Percentiles rank a stretch among this genome's conserved stretches.
phyloP scores from a whole-genome alignment of 495 filamentous ascomycete species.

The Halenospora varia region DNA sequence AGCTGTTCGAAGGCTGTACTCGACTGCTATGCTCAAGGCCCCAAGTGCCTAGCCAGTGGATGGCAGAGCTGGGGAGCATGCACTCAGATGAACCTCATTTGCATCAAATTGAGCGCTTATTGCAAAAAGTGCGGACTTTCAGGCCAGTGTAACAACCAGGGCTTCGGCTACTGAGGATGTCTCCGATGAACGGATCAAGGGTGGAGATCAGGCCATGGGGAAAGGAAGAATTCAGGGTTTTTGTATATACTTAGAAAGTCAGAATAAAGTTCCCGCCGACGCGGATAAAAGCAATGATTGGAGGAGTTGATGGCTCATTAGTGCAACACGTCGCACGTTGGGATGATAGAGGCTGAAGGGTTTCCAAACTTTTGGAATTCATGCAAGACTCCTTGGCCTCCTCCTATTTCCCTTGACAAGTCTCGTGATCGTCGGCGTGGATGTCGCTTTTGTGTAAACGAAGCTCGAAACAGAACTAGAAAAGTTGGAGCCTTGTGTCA shows the following conservation, averaged over 20 bases:
- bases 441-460: background rate
- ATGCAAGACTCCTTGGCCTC: slow-evolving; percentile 1
- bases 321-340: slow-evolving; percentile 9
- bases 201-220: background rate
- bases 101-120: background rate
- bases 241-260: background rate
- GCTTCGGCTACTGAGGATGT: background rate
- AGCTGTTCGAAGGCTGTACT: background rate
- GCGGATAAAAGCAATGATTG: background rate
- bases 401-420: background rate
- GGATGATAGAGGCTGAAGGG: slow-evolving; percentile 9
- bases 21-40: background rate
- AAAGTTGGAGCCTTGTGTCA: background rate
- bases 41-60: background rate
- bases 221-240: background rate
- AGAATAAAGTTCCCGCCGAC: background rate
- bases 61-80: background rate
- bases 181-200: background rate
- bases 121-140: background rate
- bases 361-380: slow-evolving; percentile 14
- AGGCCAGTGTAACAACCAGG: background rate
- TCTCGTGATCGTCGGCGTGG: slow-evolving; percentile 1
- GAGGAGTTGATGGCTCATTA: background rate
- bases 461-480: background rate
- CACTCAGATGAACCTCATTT: background rate